Percentiles rank a stretch among this genome's conserved stretches.
Conservation (phyloP, 805 yeast species). For the Ascoidea rubescens region DNA sequence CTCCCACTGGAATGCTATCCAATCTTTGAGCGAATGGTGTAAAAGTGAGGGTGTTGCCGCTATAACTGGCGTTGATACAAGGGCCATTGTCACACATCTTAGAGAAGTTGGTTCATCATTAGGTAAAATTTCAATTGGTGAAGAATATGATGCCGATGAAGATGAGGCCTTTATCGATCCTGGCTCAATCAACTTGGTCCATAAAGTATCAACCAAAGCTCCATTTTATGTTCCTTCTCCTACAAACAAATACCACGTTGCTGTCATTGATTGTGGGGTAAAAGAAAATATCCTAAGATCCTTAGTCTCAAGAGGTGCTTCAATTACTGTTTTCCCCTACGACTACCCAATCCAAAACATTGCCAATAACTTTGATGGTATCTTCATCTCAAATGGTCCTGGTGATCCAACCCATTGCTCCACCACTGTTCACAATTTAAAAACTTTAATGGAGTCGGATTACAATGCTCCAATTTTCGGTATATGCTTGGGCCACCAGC, state of each 20-base stretch:
- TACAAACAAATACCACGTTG: constrained; percentile 59
- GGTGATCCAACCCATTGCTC: constrained; percentile 94
- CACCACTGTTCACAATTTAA: constrained; percentile 60
- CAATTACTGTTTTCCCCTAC: constrained; percentile 92
- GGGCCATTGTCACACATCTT: constrained; percentile 81
- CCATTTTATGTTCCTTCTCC: constrained; percentile 72
- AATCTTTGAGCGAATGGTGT: constrained; percentile 91
- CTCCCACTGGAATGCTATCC: constrained; percentile 99
- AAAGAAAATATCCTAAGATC: constrained; percentile 95
- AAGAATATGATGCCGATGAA: constrained; percentile 82
- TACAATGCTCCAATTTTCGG: constrained; percentile 85
- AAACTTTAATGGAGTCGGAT: constrained; percentile 49
- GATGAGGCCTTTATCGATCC: constrained; percentile 89
- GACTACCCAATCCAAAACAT: constrained; percentile 86
- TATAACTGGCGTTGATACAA: constrained; percentile 93
- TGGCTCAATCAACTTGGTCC: constrained; percentile 77
- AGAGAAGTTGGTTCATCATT: constrained; percentile 94
- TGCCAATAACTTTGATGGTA: constrained; percentile 87
- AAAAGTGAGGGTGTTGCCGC: constrained; percentile 93
- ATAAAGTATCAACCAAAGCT: constrained; percentile 86
- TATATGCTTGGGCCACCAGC: constrained; percentile 95
- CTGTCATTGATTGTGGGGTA: constrained; percentile 95
- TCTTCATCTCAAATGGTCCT: constrained; percentile 92
- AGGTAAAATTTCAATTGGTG: constrained; percentile 82
- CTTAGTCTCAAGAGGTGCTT: constrained; percentile 87